These are phyloP conservation scores for Fraxinus latifolia DNA, from an alignment of 305 asterid genomes.

Conservation along the genomic window DNA sequence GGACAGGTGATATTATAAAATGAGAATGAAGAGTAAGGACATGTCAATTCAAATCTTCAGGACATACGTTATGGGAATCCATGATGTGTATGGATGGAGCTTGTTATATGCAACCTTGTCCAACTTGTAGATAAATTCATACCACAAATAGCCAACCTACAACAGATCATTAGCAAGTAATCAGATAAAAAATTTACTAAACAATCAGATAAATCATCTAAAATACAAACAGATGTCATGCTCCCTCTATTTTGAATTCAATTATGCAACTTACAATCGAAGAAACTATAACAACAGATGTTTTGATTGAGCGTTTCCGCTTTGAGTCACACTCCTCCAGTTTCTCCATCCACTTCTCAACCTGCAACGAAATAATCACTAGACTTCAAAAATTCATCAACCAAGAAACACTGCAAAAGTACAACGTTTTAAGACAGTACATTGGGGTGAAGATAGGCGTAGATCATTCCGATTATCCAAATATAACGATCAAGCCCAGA, in stretches of 20 bases:
- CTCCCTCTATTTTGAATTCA: background rate
- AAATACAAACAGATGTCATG: background rate
- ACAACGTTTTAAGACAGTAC: conserved; percentile 32
- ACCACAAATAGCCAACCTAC: conserved; percentile 69
- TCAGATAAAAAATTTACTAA: conserved; percentile 5
- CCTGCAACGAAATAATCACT: conserved; percentile 40
- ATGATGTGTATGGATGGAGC: conserved; percentile 91
- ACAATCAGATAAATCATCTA: conserved; percentile 3
- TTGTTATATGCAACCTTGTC: conserved; percentile 79
- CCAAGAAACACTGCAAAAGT: background rate
- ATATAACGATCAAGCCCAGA: conserved; percentile 98
- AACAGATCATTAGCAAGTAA: conserved; percentile 16
- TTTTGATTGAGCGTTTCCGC: conserved; percentile 59
- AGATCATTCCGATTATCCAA: conserved; percentile 96
- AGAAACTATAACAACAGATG: conserved; percentile 48
- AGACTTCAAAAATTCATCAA: conserved; percentile 19
- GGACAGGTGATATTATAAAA: background rate
- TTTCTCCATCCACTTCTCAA: conserved; percentile 92
- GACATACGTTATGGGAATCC: conserved; percentile 92
- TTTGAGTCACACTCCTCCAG: conserved; percentile 76
- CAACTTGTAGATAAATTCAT: conserved; percentile 76
- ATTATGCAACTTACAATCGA: conserved; percentile 40
- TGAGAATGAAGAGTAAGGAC: background rate
- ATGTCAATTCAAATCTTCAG: background rate
- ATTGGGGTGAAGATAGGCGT: conserved; percentile 82